Evolutionary conservation across 2,329 filamentous ascomycete genomes (phyloP).

Genomic region (Aspergillus thermomutatus): DNA sequence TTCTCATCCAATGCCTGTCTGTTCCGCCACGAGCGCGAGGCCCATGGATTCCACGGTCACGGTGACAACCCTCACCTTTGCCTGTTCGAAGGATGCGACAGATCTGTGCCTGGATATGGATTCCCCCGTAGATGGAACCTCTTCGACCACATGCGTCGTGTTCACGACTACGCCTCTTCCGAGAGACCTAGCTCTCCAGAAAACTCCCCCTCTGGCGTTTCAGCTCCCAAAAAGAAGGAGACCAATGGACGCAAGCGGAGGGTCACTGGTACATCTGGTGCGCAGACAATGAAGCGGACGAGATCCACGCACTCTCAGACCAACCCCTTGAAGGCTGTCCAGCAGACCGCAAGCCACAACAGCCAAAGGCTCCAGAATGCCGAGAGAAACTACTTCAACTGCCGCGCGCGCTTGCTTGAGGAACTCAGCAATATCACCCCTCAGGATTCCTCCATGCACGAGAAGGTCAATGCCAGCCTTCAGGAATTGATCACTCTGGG

Average conservation of each 20-base stretch:
- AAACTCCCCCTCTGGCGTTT: constrained; percentile 29
- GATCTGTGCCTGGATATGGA: constrained; percentile 75
- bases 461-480: constrained; percentile 43
- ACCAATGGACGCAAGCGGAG: constrained; percentile 37
- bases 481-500: constrained; percentile 43
- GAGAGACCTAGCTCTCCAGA: constrained; percentile 43
- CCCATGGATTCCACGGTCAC: constrained; percentile 92
- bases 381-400: constrained; percentile 41
- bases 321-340: constrained; percentile 31
- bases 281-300: constrained; percentile 42
- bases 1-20: constrained; percentile 96
- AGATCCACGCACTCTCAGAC: constrained; percentile 39
- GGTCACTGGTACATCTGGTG: constrained; percentile 34
- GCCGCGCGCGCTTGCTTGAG: constrained; percentile 37
- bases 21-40: constrained; percentile 90
- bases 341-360: constrained; percentile 31
- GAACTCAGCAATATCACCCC: constrained; percentile 39
- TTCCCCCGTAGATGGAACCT: constrained; percentile 96
- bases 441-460: constrained; percentile 40
- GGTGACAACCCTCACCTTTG: constrained; percentile 90
- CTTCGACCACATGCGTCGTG: constrained; percentile 93
- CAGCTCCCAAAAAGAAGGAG: constrained; percentile 39
- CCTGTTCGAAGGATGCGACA: constrained; percentile 82
- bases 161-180: constrained; percentile 62
- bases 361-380: constrained; percentile 41